These are phyloP conservation scores for Orychophragmus violaceus DNA, from an alignment of 345 rosid genomes.

Conservation along the genomic window DNA sequence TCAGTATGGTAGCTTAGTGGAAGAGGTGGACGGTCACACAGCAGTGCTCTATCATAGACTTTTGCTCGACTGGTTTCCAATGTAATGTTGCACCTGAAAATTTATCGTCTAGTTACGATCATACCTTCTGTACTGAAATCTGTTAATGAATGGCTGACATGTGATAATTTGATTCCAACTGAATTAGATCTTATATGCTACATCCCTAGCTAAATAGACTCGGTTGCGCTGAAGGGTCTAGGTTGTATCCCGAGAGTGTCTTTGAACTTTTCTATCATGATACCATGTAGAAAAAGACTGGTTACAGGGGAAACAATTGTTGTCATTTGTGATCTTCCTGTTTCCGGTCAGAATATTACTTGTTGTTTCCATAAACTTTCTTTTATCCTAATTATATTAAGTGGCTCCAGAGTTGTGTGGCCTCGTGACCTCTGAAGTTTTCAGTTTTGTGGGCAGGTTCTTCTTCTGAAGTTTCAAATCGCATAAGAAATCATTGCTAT, in stretches of 20 bases:
- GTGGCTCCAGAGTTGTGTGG: constrained; percentile 75
- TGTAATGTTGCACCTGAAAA: constrained; percentile 40
- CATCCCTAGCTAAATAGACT: not conserved
- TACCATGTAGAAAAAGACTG: constrained; percentile 1
- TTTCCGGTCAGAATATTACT: not conserved
- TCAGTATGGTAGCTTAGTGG: constrained; percentile 90
- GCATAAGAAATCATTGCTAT: constrained; percentile 5
- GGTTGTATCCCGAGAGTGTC: not conserved
- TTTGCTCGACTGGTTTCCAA: constrained; percentile 95
- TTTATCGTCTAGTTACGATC: not conserved
- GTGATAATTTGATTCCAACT: not conserved
- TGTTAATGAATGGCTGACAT: not conserved
- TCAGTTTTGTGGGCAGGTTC: constrained; percentile 66
- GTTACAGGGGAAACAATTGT: not conserved
- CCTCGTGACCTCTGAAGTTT: constrained; percentile 99
- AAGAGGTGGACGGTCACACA: constrained; percentile 99
- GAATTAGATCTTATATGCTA: not conserved
- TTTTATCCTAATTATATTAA: constrained; percentile 8
- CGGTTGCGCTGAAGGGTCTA: not conserved
- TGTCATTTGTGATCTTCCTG: constrained; percentile 5
- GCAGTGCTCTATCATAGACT: constrained; percentile 94
- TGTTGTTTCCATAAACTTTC: not conserved
- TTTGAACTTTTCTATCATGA: not conserved
- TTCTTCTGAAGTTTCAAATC: constrained; percentile 55
- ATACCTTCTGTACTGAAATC: not conserved